Base-by-base conservation (phyloP, 192 early-diverging fungal species). In the Rhizophagus prolifer region DNA sequence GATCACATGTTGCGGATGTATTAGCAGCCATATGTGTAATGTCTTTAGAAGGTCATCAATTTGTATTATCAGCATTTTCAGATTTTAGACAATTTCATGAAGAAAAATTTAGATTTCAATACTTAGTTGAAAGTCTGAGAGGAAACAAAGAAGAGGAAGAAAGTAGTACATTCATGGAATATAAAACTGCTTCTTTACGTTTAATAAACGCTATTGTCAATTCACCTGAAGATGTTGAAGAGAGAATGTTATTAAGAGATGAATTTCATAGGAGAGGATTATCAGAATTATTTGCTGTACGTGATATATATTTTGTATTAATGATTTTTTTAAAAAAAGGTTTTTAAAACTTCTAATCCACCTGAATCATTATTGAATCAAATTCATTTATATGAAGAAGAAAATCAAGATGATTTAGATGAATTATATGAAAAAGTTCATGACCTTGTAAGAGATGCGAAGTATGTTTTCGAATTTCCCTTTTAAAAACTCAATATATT, bases 61-160 rank as follows among this genome's bases (percentile, higher is more conserved):
- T 81, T 1, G 82, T 86, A 1, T 31, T 89, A 23, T 76, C 82
- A 36, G 72, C 82, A n/a, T 74, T 89, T 12, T 87, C 86, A 1
- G 84, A 86, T 47, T 84, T 82, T 68, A 63, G 79, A 59, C 71
- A 79, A 19, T 80, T 86, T 16, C 81, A 80, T 31, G 84, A 85
- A 4, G 88, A 89, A 36, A 82, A 85, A 13, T 88, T 83, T 70
- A 78, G 88, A 47, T 89, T 89, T 78, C 85, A 87, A 61, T 81
- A 85, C 28, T 76, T 89, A 0, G 79, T 89, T 16, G 79, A 82
- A 30, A 81, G 74, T 9, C 46, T 88, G 31, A 81, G 67, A 36
- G 72, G 14, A 19, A 72, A 59, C n/a, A 28, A 54, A 21, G 28
- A 9, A 3, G 70, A 72, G 12, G 70, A 72, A 36, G 70, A 72